phyloP scores from a whole-genome alignment of 2,329 filamentous ascomycete genomes.

The Ophiosphaerella herpotricha region DNA sequence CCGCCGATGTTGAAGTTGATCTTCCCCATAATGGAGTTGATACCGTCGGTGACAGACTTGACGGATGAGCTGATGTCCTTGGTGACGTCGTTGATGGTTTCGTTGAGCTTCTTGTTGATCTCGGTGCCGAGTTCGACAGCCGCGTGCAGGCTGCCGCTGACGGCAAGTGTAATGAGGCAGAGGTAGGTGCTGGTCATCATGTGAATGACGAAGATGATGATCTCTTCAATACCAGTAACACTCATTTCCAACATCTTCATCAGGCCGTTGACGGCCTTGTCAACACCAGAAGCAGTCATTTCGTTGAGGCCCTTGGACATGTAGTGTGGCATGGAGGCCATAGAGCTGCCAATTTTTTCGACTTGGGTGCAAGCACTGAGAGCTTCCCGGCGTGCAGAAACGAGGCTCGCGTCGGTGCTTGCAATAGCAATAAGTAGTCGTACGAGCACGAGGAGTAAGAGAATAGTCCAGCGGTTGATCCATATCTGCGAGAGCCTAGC shows the following conservation, averaged over 20 bases:
- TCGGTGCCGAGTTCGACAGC: conserved; percentile 67
- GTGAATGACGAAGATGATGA: conserved; percentile 91
- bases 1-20: conserved; percentile 50
- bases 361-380: conserved; percentile 89
- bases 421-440: conserved; percentile 77
- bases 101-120: conserved; percentile 64
- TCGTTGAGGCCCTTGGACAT: conserved; percentile 87
- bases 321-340: conserved; percentile 99
- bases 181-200: conserved; percentile 88
- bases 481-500: conserved; percentile 92
- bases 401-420: conserved; percentile 74
- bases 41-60: conserved; percentile 39
- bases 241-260: conserved; percentile 78
- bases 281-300: conserved; percentile 77
- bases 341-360: conserved; percentile 87
- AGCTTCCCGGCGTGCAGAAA: conserved; percentile 76
- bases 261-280: conserved; percentile 78
- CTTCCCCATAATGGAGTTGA: conserved; percentile 48
- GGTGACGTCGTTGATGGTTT: conserved; percentile 63
- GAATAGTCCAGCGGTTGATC: conserved; percentile 96
- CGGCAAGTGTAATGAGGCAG: conserved; percentile 83
- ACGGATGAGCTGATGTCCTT: conserved; percentile 52
- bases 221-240: conserved; percentile 80
- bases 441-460: conserved; percentile 82
- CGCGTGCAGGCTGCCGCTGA: conserved; percentile 77